phyloP scores from a whole-genome alignment of 169 alveolate genomes.

The Babesia sp. region DNA sequence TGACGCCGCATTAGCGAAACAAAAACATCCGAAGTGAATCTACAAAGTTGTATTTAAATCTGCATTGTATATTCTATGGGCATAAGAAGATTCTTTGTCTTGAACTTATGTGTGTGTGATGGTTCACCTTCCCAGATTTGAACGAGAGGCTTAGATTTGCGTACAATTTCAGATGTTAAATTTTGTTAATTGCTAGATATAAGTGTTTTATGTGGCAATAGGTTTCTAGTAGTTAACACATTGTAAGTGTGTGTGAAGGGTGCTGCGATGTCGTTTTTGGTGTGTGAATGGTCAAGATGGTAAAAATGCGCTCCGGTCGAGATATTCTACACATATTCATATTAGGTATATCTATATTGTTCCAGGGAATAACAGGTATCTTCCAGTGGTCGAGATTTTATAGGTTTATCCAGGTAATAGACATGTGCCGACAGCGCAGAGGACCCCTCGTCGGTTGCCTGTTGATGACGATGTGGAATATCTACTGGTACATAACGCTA shows the following conservation, averaged over 20 bases:
- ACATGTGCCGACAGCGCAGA: background rate
- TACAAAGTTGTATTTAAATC: no score
- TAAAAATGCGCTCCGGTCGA: background rate
- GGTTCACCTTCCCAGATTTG: no score
- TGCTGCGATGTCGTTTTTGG: conserved; percentile 35
- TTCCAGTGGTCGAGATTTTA: background rate
- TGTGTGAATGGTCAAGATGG: background rate
- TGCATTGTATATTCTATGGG: no score
- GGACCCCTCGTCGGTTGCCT: background rate
- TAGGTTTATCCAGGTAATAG: background rate
- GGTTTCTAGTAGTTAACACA: no score
- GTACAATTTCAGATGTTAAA: no score
- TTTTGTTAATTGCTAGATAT: background rate
- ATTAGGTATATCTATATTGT: background rate
- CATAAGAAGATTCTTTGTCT: no score
- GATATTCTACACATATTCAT: background rate
- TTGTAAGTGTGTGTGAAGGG: background rate
- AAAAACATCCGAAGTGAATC: no score
- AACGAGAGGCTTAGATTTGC: no score
- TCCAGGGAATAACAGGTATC: background rate
- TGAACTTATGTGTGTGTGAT: no score
- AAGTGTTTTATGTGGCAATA: no score
- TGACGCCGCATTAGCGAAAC: no score
- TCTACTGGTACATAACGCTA: conserved; percentile 45
- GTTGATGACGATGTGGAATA: conserved; percentile 19